phyloP scores from a whole-genome alignment of 2,329 filamentous ascomycete genomes.

The Akanthomyces muscarius region DNA sequence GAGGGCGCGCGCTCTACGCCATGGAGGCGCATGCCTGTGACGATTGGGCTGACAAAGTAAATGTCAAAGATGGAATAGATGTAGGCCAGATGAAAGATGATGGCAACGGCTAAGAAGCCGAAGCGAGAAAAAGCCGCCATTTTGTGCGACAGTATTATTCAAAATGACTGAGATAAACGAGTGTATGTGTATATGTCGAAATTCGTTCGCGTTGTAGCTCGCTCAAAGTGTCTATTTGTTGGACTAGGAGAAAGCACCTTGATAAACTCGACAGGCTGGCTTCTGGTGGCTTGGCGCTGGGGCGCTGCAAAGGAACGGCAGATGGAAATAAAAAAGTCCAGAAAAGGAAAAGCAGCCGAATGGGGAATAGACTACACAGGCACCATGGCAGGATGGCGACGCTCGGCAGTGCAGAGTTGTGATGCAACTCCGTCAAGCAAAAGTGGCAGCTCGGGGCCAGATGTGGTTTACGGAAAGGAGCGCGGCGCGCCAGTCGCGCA shows the following conservation, averaged over 20 bases:
- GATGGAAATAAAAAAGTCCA: not conserved
- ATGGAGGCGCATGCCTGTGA: conserved; percentile 88
- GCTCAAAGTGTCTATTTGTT: not conserved
- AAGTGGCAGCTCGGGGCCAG: not conserved
- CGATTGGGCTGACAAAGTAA: conserved; percentile 97
- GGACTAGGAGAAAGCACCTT: conserved; percentile 10
- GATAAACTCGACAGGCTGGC: conserved; percentile 17
- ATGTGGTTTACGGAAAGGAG: conserved; percentile 5
- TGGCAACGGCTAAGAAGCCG: conserved; percentile 81
- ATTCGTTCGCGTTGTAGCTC: not conserved
- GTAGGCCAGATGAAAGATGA: conserved; percentile 91
- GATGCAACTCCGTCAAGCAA: not conserved
- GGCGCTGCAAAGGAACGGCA: conserved; percentile 2
- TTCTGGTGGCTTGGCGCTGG: not conserved
- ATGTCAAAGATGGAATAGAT: conserved; percentile 97
- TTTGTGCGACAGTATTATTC: conserved; percentile 3
- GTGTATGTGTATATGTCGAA: not conserved
- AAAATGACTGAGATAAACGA: not conserved
- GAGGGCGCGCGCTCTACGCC: conserved; percentile 57
- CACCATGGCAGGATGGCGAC: conserved; percentile 3
- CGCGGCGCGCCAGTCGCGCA: not conserved
- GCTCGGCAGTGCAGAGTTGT: not conserved
- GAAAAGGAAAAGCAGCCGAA: not conserved
- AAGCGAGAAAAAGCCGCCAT: conserved; percentile 63
- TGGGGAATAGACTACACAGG: not conserved